phyloP scores from a whole-genome alignment of 2,329 filamentous ascomycete species.

The Aspergillus sp. region DNA sequence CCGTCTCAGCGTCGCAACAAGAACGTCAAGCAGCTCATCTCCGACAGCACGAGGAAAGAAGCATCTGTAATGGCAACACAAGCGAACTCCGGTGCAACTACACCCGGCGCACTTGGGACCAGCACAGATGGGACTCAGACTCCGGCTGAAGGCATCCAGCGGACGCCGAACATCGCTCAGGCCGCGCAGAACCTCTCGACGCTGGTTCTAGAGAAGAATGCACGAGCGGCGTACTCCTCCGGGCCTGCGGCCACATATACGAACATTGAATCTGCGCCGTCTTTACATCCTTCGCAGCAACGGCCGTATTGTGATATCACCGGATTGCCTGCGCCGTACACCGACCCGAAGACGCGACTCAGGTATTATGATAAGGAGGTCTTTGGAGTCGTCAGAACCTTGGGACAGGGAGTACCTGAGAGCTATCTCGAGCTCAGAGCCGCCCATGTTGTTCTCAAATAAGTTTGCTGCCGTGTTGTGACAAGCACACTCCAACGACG shows the following conservation, averaged over 20 bases:
- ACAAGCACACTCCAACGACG: neutral
- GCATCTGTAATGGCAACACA: conserved; percentile 85
- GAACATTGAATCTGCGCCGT: conserved; percentile 94
- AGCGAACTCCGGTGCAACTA: conserved; percentile 78
- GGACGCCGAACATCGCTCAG: conserved; percentile 76
- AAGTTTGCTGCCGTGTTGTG: conserved; percentile 7
- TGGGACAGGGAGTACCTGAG: conserved; percentile 83
- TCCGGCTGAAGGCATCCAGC: conserved; percentile 50
- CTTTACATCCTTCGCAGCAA: conserved; percentile 74
- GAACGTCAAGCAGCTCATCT: conserved; percentile 95
- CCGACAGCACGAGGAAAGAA: conserved; percentile 85
- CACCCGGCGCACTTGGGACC: conserved; percentile 56
- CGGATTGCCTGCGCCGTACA: conserved; percentile 86
- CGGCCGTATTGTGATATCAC: conserved; percentile 96
- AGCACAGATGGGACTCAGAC: conserved; percentile 49
- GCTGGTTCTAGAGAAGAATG: conserved; percentile 83
- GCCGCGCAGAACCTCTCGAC: conserved; percentile 85
- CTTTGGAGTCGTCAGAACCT: conserved; percentile 77
- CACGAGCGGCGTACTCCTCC: conserved; percentile 47
- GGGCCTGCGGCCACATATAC: conserved; percentile 86
- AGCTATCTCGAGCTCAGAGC: conserved; percentile 87
- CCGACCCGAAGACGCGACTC: conserved; percentile 91
- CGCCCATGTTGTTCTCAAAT: conserved; percentile 92
- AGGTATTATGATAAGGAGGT: conserved; percentile 93
- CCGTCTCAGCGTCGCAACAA: conserved; percentile 96